phyloP scores from a whole-genome alignment of 495 filamentous ascomycete species.

The Ascodesmis nigricans region DNA sequence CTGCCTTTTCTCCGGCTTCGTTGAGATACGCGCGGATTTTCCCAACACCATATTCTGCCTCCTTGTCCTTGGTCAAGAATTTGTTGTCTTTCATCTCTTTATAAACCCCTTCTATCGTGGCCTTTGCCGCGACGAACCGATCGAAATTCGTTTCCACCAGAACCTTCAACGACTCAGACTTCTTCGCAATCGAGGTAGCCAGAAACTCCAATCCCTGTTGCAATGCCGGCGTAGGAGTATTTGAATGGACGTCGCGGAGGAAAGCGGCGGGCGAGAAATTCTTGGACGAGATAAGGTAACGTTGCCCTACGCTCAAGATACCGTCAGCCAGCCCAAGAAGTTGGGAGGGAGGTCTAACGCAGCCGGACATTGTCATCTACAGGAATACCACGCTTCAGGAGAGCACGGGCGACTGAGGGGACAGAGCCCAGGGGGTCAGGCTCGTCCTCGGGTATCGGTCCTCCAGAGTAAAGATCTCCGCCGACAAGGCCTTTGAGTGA shows the following conservation, averaged over 20 bases:
- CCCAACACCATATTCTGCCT: conserved; percentile 82
- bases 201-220: conserved; percentile 61
- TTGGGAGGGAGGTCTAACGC: conserved; percentile 30
- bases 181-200: conserved; percentile 81
- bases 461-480: conserved; percentile 10
- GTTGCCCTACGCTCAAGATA: conserved; percentile 37
- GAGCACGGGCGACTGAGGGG: conserved; percentile 60
- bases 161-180: conserved; percentile 83
- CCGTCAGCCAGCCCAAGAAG: conserved; percentile 5
- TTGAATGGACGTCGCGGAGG: conserved; percentile 70
- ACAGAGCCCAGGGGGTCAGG: conserved; percentile 66
- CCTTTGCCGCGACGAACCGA: conserved; percentile 85
- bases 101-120: conserved; percentile 94
- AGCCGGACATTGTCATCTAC: conserved; percentile 68
- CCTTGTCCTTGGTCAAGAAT: conserved; percentile 50
- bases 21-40: conserved; percentile 71
- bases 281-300: conserved; percentile 83
- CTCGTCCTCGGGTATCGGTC: conserved; percentile 56
- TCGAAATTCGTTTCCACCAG: conserved; percentile 96
- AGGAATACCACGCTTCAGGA: conserved; percentile 51
- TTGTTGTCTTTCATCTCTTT: conserved; percentile 90
- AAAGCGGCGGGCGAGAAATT: conserved; percentile 85
- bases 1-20: conserved; percentile 77
- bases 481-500: conserved; percentile 15
- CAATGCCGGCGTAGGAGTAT: conserved; percentile 56